phyloP scores from a whole-genome alignment of 2,329 filamentous ascomycete species.

The Blumeria hordei region DNA sequence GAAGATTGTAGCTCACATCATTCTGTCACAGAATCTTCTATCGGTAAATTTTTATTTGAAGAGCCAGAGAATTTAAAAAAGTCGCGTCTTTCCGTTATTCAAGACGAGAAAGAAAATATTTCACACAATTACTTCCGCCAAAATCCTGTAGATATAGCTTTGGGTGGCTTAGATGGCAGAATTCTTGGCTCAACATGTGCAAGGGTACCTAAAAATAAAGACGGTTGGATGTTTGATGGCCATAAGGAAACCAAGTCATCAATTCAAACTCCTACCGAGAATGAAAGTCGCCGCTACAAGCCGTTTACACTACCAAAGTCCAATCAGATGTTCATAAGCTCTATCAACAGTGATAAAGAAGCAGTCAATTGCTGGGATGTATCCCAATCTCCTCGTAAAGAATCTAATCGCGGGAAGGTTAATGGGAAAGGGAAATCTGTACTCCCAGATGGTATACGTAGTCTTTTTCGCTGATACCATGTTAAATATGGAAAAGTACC shows the following conservation, averaged over 20 bases:
- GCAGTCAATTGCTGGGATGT: not conserved
- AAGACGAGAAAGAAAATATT: constrained; percentile 12
- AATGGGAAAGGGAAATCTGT: constrained; percentile 7
- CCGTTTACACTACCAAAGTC: constrained; percentile 1
- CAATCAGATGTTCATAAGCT: constrained; percentile 4
- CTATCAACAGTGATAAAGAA: constrained; percentile 9
- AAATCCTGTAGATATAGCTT: constrained; percentile 3
- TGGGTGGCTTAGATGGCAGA: constrained; percentile 5
- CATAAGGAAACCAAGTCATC: constrained; percentile 10
- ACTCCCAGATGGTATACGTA: constrained; percentile 11
- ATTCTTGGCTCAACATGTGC: constrained; percentile 7
- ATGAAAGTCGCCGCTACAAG: constrained; percentile 7
- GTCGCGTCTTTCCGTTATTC: constrained; percentile 10
- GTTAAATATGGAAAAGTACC: no score
- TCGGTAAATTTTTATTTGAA: constrained; percentile 2
- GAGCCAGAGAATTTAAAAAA: constrained; percentile 7
- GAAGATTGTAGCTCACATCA: constrained; percentile 2
- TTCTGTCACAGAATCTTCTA: constrained; percentile 3
- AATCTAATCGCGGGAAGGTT: constrained; percentile 7
- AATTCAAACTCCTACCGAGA: constrained; percentile 11
- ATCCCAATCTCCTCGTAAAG: not conserved
- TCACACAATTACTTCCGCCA: constrained; percentile 6
- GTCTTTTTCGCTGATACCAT: constrained; percentile 11
- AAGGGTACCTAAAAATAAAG: constrained; percentile 10
- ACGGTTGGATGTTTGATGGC: constrained; percentile 11